phyloP scores from a whole-genome alignment of 2,329 filamentous ascomycete species.

The Xylaria sp. region DNA sequence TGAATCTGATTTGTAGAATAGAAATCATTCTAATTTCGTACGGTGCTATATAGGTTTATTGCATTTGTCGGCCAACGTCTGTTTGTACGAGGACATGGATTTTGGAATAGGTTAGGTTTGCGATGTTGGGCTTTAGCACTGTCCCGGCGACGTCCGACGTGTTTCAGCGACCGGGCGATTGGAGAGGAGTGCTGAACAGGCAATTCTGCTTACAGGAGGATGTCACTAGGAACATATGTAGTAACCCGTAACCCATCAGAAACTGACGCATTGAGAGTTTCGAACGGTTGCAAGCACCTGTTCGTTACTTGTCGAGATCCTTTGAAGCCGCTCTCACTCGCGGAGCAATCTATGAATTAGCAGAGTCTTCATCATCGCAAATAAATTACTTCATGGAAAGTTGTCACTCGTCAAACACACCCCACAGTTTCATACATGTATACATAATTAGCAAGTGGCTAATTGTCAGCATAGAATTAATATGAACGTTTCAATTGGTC shows the following conservation, averaged over 20 bases:
- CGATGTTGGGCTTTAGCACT: background rate
- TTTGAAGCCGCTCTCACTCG: background rate
- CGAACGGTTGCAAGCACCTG: background rate
- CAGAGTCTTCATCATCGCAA: background rate
- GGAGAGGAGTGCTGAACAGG: too few species aligned
- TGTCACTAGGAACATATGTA: background rate
- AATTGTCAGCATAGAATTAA: background rate
- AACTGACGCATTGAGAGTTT: background rate
- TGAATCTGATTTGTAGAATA: background rate
- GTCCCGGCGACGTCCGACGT: constrained; percentile 20
- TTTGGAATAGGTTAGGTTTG: background rate
- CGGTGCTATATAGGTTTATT: background rate
- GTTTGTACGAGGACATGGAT: background rate
- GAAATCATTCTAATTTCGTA: background rate
- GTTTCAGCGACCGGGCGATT: background rate
- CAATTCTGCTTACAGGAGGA: background rate
- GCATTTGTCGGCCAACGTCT: background rate
- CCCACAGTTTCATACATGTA: background rate
- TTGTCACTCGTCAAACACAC: background rate
- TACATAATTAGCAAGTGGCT: background rate
- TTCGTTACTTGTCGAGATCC: background rate
- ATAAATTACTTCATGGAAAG: background rate
- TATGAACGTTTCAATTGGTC: background rate
- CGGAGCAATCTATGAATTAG: background rate
- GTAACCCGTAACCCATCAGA: background rate